Base-by-base conservation (phyloP, 2,329 filamentous ascomycete genomes). In the Rosellinia necatrix region DNA sequence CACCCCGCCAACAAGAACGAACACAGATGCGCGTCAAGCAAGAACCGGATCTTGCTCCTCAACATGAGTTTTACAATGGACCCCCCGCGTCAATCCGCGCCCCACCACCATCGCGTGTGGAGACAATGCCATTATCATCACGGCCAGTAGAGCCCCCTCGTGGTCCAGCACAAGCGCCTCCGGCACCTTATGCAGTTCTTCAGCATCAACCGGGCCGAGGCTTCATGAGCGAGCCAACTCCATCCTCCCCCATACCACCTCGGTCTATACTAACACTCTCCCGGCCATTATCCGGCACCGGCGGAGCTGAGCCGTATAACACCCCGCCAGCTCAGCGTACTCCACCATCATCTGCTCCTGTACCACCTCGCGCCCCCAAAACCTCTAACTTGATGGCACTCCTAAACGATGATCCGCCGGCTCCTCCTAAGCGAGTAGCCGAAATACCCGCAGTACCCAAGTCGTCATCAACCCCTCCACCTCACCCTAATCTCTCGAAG, bases 311-410 rank as follows among this genome's bases (percentile, higher is more conserved):
- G 32, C 66, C 68, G 12, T 74, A 71, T 52, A 67, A 67, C 40
- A 64, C 71, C 19, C 69, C 72, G 12, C 70, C 70, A 61, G 60
- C 68, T 15, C 75, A 73, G 48, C 66, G 67, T n/a, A 72, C 74
- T 3, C 74, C 74, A 7, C 70, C 74, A 24, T 68, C 76, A 19
- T 71, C 76, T 24, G 70, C 76, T 34, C 68, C 79, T 35, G 63
- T 71, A 6, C 68, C 75, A 10, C 70, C 74, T 22, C 76, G 75
- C 32, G 70, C 76, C 2, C 68, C 72, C n/a, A 87, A 86, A 72
- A 85, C 79, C 6, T 86, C 83, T 12, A 87, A 75, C 60, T 78
- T 88, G 58, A 85, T 86, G 79, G 82, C 83, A 0, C 70, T 88
- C 58, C 74, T 88, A 3, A 86, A 86, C 62, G 82, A 86, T 59